Base-by-base conservation (phyloP, 352 stramenopile species). In the Blastocystis sp. region DNA sequence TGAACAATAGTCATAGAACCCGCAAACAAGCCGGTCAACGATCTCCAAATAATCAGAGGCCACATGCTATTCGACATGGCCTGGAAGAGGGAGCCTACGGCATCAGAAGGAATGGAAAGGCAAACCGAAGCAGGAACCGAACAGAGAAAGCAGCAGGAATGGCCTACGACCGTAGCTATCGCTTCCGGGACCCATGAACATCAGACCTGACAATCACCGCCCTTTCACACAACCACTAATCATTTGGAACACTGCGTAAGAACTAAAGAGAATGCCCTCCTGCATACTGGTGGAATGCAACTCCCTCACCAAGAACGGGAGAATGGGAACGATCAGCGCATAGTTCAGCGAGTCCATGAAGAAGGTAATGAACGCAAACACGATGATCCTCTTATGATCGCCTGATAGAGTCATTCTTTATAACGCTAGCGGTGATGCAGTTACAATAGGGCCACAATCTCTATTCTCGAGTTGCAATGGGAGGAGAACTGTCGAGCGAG, bases 1-100 rank as follows among this genome's bases (percentile, higher is more conserved):
- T 81, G 71, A 28, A 81, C 71, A 1, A 81, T 9, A 81, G 66
- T 81, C 17, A 76, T 21, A 3, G 62, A 77, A n/a, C 77, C 77
- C 5, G 77, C 10, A 77, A 87, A 87, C 41, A 87, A 62, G 41
- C 77, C 77, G 10, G 77, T 87, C n/a, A 87, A 60, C 19, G 77
- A 10, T n/a, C 77, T 21, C 65, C 62, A 77, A 45, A 87, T 76
- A 11, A 87, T 77, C 4, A 87, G 59, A 38, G 65, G 10, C 14
- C 17, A 41, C 77, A 87, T 87, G 2, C 11, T 23, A 62, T n/a
- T 38, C 4, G 77, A 87, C 38, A 76, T 43, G 21, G n/a, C 77
- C 11, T 87, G 77, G 38, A 87, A 77, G 10, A 87, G 41, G 1
- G 53, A 77, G 10, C 69, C 69, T 78, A 78, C n/a, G 34, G 23